Evolutionary conservation across 1,139 yeast species (phyloP), one percentile per base, ranked within the genome.

Genomic region (Pneumocystis canis): DNA sequence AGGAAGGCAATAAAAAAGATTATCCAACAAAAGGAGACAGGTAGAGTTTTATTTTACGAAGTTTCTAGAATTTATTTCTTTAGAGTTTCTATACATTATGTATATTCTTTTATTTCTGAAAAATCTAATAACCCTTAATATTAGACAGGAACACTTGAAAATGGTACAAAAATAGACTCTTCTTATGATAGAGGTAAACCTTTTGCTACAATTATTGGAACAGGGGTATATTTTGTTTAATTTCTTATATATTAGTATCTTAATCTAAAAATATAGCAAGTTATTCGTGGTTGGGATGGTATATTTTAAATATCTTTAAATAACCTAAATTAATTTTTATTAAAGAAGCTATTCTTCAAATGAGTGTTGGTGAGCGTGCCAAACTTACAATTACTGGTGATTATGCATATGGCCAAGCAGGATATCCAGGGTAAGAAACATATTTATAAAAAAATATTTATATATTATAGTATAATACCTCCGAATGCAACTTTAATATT

Each of bases 381-480:
- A 82, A 85, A 73, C 80, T 92, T 74, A 89, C 94, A 70, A 89
- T 90, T 71, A 95, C 97, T 70, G 67, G 96, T 66, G 84, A 86
- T 71, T 86, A 88, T 76, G 98, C 95, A 69, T 92, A 92, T 77
- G 97, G 97, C 67, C 35, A 25, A 62, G 58, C 31, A 9, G 30
- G 39, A 25, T 25, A 16, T 33, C 35, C 60, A 35, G 54, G 54
- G 25, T 31, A 33, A 16, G 14, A 11, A 18, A 37, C 30, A 58
- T 63, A 58, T 31, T 85, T 95, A 9, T 25, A 20, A 20, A 11
- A n/a, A 39, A 57, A 35, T 25, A 25, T 25, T 39, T 76, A 97
- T 97, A 61, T 88, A 87, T 83, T 97, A 97, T 68, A 95, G 96
- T 69, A 79, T 88, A 72, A 92, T 92, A 73, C 97, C 97, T 68